These are phyloP conservation scores for Peterozyma xylosa DNA, from an alignment of 805 yeast genomes.

Conservation along the genomic window DNA sequence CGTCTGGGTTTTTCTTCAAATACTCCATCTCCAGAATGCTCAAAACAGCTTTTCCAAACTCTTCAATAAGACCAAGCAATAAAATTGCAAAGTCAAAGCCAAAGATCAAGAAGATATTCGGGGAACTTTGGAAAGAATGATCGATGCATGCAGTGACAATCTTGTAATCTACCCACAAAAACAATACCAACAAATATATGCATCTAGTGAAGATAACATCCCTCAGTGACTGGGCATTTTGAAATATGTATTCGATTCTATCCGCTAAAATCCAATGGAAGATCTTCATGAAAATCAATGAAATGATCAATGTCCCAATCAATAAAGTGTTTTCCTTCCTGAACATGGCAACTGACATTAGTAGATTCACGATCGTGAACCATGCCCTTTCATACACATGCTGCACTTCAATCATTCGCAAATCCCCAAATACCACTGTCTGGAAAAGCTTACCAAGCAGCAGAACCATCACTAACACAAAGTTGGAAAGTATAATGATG, in stretches of 20 bases:
- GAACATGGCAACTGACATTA: slow-evolving; percentile 50
- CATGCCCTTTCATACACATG: slow-evolving; percentile 62
- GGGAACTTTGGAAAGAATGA: slow-evolving; percentile 41
- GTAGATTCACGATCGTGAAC: slow-evolving; percentile 54
- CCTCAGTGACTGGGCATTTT: slow-evolving; percentile 26
- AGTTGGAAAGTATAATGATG: slow-evolving; percentile 31
- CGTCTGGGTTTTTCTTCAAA: slow-evolving; percentile 39
- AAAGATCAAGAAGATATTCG: slow-evolving; percentile 55
- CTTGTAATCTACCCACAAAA: slow-evolving; percentile 42
- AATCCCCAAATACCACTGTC: slow-evolving; percentile 58
- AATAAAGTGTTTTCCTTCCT: slow-evolving; percentile 37
- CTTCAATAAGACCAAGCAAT: slow-evolving; percentile 42
- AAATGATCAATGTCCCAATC: slow-evolving; percentile 25
- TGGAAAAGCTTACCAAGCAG: slow-evolving; percentile 42
- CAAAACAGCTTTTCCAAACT: slow-evolving; percentile 37
- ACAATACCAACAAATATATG: slow-evolving; percentile 33
- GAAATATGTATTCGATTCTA: slow-evolving; percentile 40
- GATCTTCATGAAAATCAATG: slow-evolving; percentile 48
- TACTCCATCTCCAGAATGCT: slow-evolving; percentile 51
- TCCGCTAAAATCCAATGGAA: slow-evolving; percentile 68
- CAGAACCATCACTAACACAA: slow-evolving; percentile 28
- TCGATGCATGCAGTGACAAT: slow-evolving; percentile 51
- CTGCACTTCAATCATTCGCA: slow-evolving; percentile 70
- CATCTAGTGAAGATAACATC: slow-evolving; percentile 29
- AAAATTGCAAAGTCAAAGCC: slow-evolving; percentile 72